These are phyloP conservation scores for Oryza brachyantha DNA, from an alignment of 176 grass and related monocot genomes.

Conservation along the genomic window DNA sequence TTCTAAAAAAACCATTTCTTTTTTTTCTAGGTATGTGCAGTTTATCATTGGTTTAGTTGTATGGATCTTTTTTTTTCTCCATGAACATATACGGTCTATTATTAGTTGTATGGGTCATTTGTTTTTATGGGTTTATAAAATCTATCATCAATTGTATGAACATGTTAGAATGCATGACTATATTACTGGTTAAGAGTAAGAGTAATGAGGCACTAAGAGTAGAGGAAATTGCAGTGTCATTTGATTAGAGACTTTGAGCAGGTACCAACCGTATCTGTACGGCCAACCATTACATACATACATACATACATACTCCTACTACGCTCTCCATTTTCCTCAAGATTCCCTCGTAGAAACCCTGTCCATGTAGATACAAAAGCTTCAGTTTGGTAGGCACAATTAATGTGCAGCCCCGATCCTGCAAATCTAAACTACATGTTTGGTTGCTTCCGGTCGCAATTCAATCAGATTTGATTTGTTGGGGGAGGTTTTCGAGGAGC, in stretches of 20 bases:
- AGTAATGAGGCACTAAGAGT: neutral
- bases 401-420: neutral
- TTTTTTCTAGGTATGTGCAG: too few relatives aligned
- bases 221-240: neutral
- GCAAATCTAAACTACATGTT: neutral
- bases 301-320: neutral
- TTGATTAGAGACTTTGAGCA: too few relatives aligned
- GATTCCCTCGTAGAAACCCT: neutral
- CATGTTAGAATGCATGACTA: too few relatives aligned
- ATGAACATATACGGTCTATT: too few relatives aligned
- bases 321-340: neutral
- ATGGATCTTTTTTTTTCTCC: too few relatives aligned
- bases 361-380: neutral
- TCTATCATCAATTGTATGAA: too few relatives aligned
- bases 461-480: neutral
- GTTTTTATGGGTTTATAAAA: too few relatives aligned
- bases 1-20: too few relatives aligned
- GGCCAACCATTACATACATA: neutral
- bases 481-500: too few relatives aligned
- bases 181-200: too few relatives aligned
- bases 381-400: neutral
- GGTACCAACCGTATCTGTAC: neutral
- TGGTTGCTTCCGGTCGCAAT: neutral
- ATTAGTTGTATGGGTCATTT: too few relatives aligned
- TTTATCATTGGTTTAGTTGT: too few relatives aligned